phyloP scores from a whole-genome alignment of 1,284 basidiomycete species.

The Malassezia restricta region DNA sequence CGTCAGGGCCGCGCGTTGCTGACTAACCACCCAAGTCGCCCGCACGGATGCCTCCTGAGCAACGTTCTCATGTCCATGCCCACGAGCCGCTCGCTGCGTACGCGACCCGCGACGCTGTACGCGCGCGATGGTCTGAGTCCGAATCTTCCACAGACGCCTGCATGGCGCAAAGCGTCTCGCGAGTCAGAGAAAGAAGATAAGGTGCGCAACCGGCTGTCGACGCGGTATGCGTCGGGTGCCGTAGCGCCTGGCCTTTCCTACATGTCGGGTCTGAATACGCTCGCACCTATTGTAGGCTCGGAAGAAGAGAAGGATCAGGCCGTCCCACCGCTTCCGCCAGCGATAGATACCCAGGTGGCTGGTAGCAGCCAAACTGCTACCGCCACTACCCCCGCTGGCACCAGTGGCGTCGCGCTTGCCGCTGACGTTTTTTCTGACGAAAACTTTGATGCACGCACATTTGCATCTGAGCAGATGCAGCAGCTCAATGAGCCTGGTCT shows the following conservation, averaged over 20 bases:
- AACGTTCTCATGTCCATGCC: too few species aligned
- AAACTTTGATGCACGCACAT: slow-evolving; percentile 39
- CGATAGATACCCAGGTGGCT: not conserved
- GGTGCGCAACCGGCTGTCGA: slow-evolving; percentile 41
- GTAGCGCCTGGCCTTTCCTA: slow-evolving; percentile 14
- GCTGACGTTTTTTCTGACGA: slow-evolving; percentile 16
- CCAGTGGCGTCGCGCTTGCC: not conserved
- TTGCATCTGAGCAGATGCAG: slow-evolving; percentile 28
- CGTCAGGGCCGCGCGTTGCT: too few species aligned
- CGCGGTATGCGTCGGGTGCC: slow-evolving; percentile 34
- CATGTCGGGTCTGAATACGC: not conserved
- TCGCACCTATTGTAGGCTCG: slow-evolving; percentile 13
- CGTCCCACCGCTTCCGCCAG: not conserved
- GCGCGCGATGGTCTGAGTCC: slow-evolving; percentile 16
- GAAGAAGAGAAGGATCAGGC: slow-evolving; percentile 15
- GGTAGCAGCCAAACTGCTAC: not conserved
- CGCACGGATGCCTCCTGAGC: too few species aligned
- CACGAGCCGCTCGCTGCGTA: slow-evolving; percentile 41
- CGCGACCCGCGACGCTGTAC: slow-evolving; percentile 43
- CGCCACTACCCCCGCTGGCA: not conserved
- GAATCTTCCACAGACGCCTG: not conserved
- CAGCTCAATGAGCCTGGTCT: slow-evolving; percentile 30
- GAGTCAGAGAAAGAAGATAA: slow-evolving; percentile 34
- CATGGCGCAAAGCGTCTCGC: slow-evolving; percentile 11
- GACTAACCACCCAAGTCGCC: too few species aligned